Conservation (phyloP, 1,284 basidiomycete species). For the Acaromyces ingoldii region DNA sequence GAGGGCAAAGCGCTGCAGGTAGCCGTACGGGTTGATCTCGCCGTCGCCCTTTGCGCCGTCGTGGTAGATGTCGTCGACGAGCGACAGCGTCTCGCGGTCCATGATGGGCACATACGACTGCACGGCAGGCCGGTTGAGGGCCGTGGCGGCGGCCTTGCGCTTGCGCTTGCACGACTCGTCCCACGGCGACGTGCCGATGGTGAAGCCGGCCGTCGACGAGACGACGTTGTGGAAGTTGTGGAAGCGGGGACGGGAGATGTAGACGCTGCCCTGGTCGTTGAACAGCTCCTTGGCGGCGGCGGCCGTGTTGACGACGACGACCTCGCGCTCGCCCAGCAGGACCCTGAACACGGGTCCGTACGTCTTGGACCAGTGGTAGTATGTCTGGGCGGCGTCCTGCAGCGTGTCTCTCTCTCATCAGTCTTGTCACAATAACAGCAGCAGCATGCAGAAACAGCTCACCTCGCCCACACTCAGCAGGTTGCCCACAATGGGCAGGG, state of each 20-base stretch:
- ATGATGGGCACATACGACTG: constrained; percentile 28
- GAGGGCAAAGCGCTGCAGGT: constrained; percentile 21
- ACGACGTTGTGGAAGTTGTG: constrained; percentile 29
- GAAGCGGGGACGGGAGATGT: constrained; percentile 25
- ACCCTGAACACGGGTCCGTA: constrained; percentile 27
- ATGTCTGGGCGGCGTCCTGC: constrained; percentile 21
- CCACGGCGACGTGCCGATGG: constrained; percentile 27
- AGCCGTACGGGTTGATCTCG: constrained; percentile 19
- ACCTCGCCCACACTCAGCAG: constrained; percentile 20
- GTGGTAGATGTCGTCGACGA: constrained; percentile 21
- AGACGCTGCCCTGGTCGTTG: constrained; percentile 23
- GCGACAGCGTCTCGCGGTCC: constrained; percentile 21
- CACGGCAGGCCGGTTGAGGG: constrained; percentile 22
- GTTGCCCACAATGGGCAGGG: constrained; percentile 23
- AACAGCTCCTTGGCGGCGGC: constrained; percentile 23
- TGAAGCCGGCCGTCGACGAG: constrained; percentile 23
- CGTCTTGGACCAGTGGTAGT: constrained; percentile 18
- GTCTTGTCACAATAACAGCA: too few relatives aligned
- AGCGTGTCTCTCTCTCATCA: background rate
- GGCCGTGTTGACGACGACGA: constrained; percentile 23
- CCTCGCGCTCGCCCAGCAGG: constrained; percentile 20
- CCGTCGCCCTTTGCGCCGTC: constrained; percentile 1
- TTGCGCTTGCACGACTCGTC: constrained; percentile 30
- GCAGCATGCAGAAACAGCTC: background rate
- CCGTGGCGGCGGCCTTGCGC: constrained; percentile 21